A percentile compares a stretch with the other conserved stretches of the same genome.
phyloP scores from a whole-genome alignment of 2,329 filamentous ascomycete species.

The Botrytis squamosa region DNA sequence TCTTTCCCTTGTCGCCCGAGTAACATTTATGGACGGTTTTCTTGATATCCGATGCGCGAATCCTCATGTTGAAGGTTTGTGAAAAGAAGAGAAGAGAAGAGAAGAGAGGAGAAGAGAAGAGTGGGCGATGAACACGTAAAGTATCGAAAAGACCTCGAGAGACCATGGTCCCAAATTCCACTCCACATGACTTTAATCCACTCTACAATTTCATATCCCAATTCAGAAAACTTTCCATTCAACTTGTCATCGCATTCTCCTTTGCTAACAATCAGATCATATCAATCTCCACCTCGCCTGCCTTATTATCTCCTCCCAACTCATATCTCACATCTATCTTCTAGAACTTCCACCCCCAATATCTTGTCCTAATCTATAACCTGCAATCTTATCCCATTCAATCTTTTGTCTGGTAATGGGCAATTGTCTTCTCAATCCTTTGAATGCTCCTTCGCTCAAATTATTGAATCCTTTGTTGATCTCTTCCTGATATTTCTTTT shows the following conservation, averaged over 20 bases:
- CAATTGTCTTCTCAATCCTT: conserved; percentile 85
- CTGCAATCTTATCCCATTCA: conserved; percentile 97
- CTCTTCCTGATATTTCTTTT: conserved; percentile 96
- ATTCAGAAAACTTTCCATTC: neutral
- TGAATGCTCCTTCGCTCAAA: conserved; percentile 93
- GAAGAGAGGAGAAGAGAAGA: neutral
- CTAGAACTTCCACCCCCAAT: conserved; percentile 67
- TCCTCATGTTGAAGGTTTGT: neutral
- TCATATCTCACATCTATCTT: conserved; percentile 42
- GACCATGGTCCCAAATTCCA: neutral
- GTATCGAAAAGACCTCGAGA: neutral
- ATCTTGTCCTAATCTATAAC: conserved; percentile 82
- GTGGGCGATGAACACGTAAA: neutral
- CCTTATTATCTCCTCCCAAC: neutral
- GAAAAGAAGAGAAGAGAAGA: neutral
- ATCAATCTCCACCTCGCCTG: neutral
- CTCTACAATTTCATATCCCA: conserved; percentile 1
- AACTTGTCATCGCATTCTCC: neutral
- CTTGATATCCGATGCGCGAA: neutral
- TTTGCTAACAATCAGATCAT: neutral
- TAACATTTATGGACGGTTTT: neutral
- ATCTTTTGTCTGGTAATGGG: conserved; percentile 98
- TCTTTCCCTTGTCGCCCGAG: neutral
- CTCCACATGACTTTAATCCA: neutral
- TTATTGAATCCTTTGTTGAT: conserved; percentile 86